Conservation (phyloP, 257 asterid genomes). For the Leptodermis oblonga region DNA sequence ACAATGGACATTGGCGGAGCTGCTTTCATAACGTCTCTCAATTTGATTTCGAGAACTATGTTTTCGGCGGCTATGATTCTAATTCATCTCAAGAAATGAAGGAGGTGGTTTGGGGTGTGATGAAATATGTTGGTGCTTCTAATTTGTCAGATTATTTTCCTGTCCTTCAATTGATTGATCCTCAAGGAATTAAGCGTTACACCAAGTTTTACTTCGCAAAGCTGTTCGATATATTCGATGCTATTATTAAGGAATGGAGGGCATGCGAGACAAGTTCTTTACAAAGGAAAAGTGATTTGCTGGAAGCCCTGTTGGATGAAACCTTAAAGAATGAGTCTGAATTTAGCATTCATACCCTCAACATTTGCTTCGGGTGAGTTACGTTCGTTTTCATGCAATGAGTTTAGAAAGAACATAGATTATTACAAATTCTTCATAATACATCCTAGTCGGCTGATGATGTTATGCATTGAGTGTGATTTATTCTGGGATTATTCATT, state of each 20-base stretch:
- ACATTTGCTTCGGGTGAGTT: not conserved
- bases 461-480: too few species aligned
- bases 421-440: too few species aligned
- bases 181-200: slow-evolving; percentile 13
- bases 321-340: not conserved
- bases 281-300: not conserved
- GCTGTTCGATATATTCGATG: slow-evolving; percentile 16
- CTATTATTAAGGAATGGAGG: slow-evolving; percentile 13
- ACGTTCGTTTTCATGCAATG: not conserved
- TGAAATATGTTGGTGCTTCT: not conserved
- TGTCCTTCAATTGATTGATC: slow-evolving; percentile 14
- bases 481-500: too few species aligned
- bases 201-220: not conserved
- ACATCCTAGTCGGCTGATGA: too few species aligned
- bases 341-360: not conserved
- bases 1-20: slow-evolving; percentile 20
- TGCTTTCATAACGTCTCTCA: slow-evolving; percentile 22
- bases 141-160: slow-evolving; percentile 22
- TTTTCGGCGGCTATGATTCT: slow-evolving; percentile 19
- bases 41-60: slow-evolving; percentile 17
- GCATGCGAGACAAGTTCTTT: not conserved
- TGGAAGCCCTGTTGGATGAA: not conserved
- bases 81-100: slow-evolving; percentile 17
- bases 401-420: too few species aligned
- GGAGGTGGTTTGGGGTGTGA: slow-evolving; percentile 15